A percentile compares a stretch with the other conserved stretches of the same genome.
These are phyloP conservation scores for Ceratocystis alfenasii DNA, from an alignment of 2,329 filamentous ascomycete species.

Conservation along the genomic window DNA sequence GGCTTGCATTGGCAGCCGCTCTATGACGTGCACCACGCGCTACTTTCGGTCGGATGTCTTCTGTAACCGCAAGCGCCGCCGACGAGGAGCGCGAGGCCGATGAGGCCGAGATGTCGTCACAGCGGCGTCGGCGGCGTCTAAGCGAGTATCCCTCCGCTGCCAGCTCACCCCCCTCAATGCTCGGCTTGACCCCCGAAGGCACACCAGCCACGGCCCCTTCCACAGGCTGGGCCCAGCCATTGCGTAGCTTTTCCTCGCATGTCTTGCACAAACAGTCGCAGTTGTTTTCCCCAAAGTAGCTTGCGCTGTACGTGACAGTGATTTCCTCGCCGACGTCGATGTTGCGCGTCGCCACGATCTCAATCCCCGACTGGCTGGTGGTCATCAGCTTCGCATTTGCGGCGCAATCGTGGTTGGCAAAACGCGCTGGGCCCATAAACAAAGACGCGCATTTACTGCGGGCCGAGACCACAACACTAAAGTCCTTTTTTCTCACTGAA, in stretches of 20 bases:
- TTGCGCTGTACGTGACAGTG: slow-evolving; percentile 88
- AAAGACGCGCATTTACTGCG: slow-evolving; percentile 81
- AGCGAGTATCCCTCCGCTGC: slow-evolving; percentile 41
- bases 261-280: slow-evolving; percentile 87
- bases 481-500: slow-evolving; percentile 74
- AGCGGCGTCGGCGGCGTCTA: slow-evolving; percentile 39
- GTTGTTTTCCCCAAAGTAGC: slow-evolving; percentile 91
- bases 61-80: slow-evolving; percentile 31
- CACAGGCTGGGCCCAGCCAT: slow-evolving; percentile 64
- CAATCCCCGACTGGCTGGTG: slow-evolving; percentile 72
- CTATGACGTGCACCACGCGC: slow-evolving; percentile 21
- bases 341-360: slow-evolving; percentile 70
- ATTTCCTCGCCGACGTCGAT: slow-evolving; percentile 88
- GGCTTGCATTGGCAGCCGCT: neutral
- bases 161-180: slow-evolving; percentile 40
- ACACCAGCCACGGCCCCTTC: slow-evolving; percentile 30
- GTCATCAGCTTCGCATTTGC: slow-evolving; percentile 84
- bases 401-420: slow-evolving; percentile 93
- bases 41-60: slow-evolving; percentile 43
- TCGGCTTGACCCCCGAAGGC: slow-evolving; percentile 32
- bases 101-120: slow-evolving; percentile 33
- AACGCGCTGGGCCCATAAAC: slow-evolving; percentile 88
- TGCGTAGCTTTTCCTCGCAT: slow-evolving; percentile 62
- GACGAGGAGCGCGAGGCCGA: slow-evolving; percentile 46
- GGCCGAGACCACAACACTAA: slow-evolving; percentile 91